A percentile compares a stretch with the other conserved stretches of the same genome.
These are phyloP conservation scores for Sporothrix luriei DNA, from an alignment of 2,329 filamentous ascomycete genomes.

Conservation along the genomic window DNA sequence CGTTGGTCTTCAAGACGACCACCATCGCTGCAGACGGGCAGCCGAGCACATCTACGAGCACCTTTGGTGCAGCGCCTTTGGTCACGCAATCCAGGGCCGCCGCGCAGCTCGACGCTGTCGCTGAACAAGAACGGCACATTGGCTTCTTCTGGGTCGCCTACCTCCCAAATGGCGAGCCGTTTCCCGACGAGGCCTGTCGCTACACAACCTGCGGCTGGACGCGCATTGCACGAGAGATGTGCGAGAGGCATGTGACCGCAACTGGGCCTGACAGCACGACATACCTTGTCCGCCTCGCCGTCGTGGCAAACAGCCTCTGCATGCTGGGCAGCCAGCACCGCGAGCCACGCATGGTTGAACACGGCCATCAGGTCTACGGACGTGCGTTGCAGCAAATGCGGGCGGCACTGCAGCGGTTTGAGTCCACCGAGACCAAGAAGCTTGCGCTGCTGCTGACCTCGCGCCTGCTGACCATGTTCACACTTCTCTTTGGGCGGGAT, in stretches of 20 bases:
- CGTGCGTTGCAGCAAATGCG: not conserved
- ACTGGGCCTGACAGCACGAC: no score
- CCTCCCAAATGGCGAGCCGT: slow-evolving; percentile 11
- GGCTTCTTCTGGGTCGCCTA: slow-evolving; percentile 26
- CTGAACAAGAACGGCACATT: slow-evolving; percentile 16
- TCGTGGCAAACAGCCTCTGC: slow-evolving; percentile 20
- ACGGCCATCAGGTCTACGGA: slow-evolving; percentile 10
- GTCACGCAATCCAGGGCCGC: not conserved
- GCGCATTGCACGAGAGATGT: not conserved
- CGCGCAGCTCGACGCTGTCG: not conserved
- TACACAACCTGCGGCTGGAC: slow-evolving; percentile 26
- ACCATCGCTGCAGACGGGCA: not conserved
- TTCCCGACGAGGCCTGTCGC: slow-evolving; percentile 2
- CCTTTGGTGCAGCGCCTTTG: not conserved
- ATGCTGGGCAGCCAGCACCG: slow-evolving; percentile 24
- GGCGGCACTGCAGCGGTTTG: not conserved
- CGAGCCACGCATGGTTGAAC: not conserved
- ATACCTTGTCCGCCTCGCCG: slow-evolving; percentile 6
- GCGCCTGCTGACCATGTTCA: slow-evolving; percentile 22
- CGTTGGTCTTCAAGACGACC: slow-evolving; percentile 10
- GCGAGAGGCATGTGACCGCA: not conserved
- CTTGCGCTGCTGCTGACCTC: not conserved
- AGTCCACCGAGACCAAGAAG: not conserved
- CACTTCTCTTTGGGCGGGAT: slow-evolving; percentile 4
- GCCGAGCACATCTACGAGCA: not conserved